Base-by-base conservation (phyloP, 2,329 filamentous ascomycete species). In the Pseudogymnoascus sp. region DNA sequence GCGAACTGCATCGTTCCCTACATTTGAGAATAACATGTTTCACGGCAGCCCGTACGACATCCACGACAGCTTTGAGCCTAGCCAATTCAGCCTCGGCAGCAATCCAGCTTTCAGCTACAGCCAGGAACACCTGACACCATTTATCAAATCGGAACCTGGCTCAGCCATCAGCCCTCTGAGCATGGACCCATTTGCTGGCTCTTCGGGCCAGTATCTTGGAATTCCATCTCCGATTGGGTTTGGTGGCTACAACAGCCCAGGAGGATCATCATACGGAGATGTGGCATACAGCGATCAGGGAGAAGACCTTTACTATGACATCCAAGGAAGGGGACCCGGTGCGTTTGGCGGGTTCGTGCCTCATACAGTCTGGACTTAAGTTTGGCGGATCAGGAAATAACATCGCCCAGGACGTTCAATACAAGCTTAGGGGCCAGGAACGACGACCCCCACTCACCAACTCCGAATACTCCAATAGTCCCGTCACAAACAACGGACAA, bases 71-170 rank as follows among this genome's bases (percentile, higher is more conserved):
- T 71, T 77, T 29, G 73, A 76, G 31, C 74, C 82, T 67, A 73
- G 78, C 45, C 69, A 78, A 36, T 85, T 82, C 68, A 78, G 81
- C 0, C 86, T 85, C 64, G 77, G 79, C 39, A 69, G 77, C 51
- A 85, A 82, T 68, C 80, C 82, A 14, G 77, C 81, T 23, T 86
- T 87, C 74, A 86, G 79, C 75, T 87, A 86, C 77, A 86, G 84
- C 73, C 80, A 83, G 62, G 85, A 87, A 72, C 82, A 85, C 67
- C 76, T 87, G 72, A 82, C 83, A 29, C 76, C 83, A 69, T 76
- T 86, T 69, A 78, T 79, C 66, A 76, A 79, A 7, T 78, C 82
- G 64, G 75, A 78, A 16, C 78, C 79, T 11, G 74, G 74, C 51
- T 78, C 76, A 51, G 79, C 80, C 47, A 76, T 81, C 69, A 86